Base-by-base conservation (phyloP, 371 early-diverging fungal species). In the Coemansia linderi region DNA sequence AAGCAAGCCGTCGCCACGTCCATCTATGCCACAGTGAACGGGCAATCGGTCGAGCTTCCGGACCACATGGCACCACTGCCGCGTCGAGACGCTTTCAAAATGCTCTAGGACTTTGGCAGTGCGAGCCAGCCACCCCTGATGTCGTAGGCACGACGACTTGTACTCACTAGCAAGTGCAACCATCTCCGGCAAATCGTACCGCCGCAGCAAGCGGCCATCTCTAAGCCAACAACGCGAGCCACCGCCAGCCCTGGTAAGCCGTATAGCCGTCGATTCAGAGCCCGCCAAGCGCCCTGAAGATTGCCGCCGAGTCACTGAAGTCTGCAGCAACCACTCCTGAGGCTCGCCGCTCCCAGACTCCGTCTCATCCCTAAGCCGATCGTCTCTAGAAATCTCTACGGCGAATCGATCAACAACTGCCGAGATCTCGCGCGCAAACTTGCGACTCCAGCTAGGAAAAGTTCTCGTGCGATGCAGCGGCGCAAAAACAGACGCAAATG, bases 401-500 rank as follows among this genome's bases (percentile, higher is more conserved):
- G 40, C 44, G 13, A 73, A 63, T 10, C 57, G 44, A 10, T 77
- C 74, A 3, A 63, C 70, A 7, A 66, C 73, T 0, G 73, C 78
- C 4, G 78, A 77, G 17, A 77, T 61, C 52, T 77, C 78, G 13
- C 69, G 74, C 8, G 78, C 66, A 43, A 77, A 69, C 58, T 73
- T 77, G 59, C 78, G 78, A 27, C 70, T 77, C 78, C 78, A 77
- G 43, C 73, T 58, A 15, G 78, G 78, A 38, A 58, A 69, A 4
- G 78, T 70, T 48, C 72, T 64, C 17, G 44, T 48, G 3, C 74
- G 62, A 37, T 73, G 69, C 22, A 62, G 7, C 1, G 60, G 58
- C 0, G 52, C 46, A 37, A 60, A 73, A 4, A 36, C 9, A 15
- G 61, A 27, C 1, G 73, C 57, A 17, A 77, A 73, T 38, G 70